Evolutionary conservation across 2,329 filamentous ascomycete genomes (phyloP), one percentile per base, ranked within the genome.

Genomic region (Calonectria pauciramosa): DNA sequence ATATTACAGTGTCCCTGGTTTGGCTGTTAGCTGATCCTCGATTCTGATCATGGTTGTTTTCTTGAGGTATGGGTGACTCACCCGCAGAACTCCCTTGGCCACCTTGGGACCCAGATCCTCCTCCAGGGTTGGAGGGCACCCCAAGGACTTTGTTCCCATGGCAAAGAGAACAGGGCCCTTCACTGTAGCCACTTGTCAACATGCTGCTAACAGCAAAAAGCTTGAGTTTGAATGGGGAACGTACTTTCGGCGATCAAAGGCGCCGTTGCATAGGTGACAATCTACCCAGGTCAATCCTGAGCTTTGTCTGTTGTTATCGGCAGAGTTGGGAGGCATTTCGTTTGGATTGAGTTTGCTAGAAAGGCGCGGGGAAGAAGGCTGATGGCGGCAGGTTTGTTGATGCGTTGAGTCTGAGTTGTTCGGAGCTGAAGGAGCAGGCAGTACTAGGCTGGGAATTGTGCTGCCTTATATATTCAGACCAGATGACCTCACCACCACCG

Each of bases 231-330:
- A n/a, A 23, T 49, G 8, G 14, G 30, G 51, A 32, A 75, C 79
- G 23, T 64, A 80, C 79, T 70, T 71, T 41, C 66, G 60, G 16
- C 79, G 76, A 30, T 78, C 75, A 41, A 80, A 80, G 4, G 79
- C 80, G 20, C 79, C 79, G 18, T 72, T 74, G 70, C 79, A 80
- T 20, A 80, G 11, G 79, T 80, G 23, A 20, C 44, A 59, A 80
- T 80, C 78, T 76, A 80, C 20, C 44, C 44, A 47, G 44, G 44
- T 47, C n/a, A 47, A 23, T 47, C 44, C 44, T 23, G 44, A 47
- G 44, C n/a, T 18, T 6, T 47, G 20, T 47, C 44, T 20, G 10
- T 20, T 47, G 44, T 23, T 47, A 23, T 47, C 44, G 23, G n/a
- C 13, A 13, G 44, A 9, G n/a, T 13, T 47, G n/a, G 34, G 14